Conservation (phyloP, 768 basidiomycete genomes). For the Psilocybe subaeruginosa region DNA sequence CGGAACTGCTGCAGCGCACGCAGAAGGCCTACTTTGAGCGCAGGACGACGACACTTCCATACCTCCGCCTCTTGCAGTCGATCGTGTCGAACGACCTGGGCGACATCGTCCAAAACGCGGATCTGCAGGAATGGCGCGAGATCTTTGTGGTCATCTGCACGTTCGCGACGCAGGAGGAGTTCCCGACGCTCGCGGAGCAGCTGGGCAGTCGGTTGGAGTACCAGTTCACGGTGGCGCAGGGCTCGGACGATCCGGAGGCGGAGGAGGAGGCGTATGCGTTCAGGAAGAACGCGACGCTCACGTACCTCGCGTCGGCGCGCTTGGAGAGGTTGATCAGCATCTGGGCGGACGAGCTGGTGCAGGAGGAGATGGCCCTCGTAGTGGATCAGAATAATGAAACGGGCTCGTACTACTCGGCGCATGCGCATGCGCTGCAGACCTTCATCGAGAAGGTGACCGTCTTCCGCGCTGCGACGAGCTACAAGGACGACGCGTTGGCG, state of each 20-base stretch:
- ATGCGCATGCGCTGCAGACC: conserved; percentile 85
- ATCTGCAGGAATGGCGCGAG: conserved; percentile 93
- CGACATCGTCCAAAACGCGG: conserved; percentile 96
- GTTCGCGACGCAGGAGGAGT: conserved; percentile 85
- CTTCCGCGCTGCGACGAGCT: conserved; percentile 86
- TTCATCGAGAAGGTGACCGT: conserved; percentile 97
- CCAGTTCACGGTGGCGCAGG: conserved; percentile 64
- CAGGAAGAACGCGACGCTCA: conserved; percentile 88
- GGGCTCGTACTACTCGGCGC: conserved; percentile 72
- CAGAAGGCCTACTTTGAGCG: conserved; percentile 94
- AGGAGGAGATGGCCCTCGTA: conserved; percentile 72
- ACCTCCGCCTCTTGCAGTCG: conserved; percentile 92
- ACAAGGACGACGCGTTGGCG: conserved; percentile 73
- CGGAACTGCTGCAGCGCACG: conserved; percentile 82
- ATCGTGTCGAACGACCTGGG: conserved; percentile 91
- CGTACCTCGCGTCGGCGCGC: conserved; percentile 89
- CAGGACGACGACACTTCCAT: conserved; percentile 74
- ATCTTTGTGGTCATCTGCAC: conserved; percentile 97
- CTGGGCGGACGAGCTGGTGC: conserved; percentile 87
- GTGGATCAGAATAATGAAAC: conserved; percentile 39
- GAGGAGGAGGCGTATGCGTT: conserved; percentile 48
- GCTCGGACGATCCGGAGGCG: conserved; percentile 48
- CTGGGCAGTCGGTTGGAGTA: conserved; percentile 91
- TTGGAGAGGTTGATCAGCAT: conserved; percentile 88
- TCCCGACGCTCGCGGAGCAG: conserved; percentile 86